phyloP scores from a whole-genome alignment of 1,284 basidiomycete species.

The Malassezia brasiliensis region DNA sequence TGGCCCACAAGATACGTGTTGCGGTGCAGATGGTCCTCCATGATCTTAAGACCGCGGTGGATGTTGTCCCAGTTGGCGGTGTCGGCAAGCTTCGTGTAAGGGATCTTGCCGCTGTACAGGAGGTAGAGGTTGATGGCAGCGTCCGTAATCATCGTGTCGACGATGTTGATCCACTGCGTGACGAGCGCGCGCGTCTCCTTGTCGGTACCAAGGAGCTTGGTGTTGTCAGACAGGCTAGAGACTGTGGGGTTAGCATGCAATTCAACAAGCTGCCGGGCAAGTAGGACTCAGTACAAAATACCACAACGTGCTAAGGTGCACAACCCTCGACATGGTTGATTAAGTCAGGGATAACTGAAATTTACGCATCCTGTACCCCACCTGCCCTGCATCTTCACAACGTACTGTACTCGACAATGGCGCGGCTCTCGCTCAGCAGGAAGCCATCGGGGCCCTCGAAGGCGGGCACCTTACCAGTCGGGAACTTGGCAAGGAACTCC shows the following conservation, averaged over 20 bases:
- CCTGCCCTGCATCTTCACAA: constrained; percentile 58
- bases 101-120: constrained; percentile 23
- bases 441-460: constrained; percentile 70
- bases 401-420: constrained; percentile 84
- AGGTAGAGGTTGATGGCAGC: constrained; percentile 31
- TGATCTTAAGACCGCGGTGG: constrained; percentile 56
- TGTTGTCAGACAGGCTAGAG: constrained; percentile 61
- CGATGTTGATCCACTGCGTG: constrained; percentile 61
- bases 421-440: constrained; percentile 65
- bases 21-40: constrained; percentile 65
- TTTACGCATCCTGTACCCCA: constrained; percentile 49
- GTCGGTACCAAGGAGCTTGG: constrained; percentile 60
- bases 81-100: constrained; percentile 53
- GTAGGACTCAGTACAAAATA: constrained; percentile 8
- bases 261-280: neutral
- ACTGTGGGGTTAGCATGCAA: constrained; percentile 54
- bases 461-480: constrained; percentile 57
- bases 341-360: constrained; percentile 48
- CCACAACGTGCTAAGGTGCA: constrained; percentile 18
- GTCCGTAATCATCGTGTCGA: constrained; percentile 55
- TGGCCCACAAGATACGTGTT: constrained; percentile 87
- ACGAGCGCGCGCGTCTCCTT: constrained; percentile 54
- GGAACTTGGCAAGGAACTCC: constrained; percentile 41
- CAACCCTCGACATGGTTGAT: constrained; percentile 54
- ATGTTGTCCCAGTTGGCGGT: constrained; percentile 52